These are phyloP conservation scores for Coniochaeta sp. DNA, from an alignment of 2,329 filamentous ascomycete species.

Conservation along the genomic window DNA sequence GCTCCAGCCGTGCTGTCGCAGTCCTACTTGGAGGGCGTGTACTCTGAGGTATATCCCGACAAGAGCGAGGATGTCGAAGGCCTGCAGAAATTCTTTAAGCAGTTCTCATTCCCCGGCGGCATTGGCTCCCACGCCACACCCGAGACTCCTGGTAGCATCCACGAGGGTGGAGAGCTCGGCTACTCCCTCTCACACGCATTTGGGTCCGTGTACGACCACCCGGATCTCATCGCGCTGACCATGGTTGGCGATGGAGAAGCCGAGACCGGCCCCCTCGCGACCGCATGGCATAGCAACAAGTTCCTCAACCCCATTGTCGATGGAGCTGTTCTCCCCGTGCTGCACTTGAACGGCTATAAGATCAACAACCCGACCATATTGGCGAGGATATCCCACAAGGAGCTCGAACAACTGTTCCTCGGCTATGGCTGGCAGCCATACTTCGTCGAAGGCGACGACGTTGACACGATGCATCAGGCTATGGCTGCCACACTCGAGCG, in stretches of 20 bases:
- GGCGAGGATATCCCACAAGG: conserved; percentile 65
- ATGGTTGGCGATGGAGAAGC: conserved; percentile 77
- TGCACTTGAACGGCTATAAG: conserved; percentile 80
- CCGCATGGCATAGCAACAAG: conserved; percentile 76
- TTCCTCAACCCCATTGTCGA: conserved; percentile 75
- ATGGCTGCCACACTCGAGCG: conserved; percentile 72
- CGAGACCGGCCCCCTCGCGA: conserved; percentile 74
- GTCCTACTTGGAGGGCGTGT: conserved; percentile 70
- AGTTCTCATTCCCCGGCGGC: conserved; percentile 75
- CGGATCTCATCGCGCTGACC: conserved; percentile 65
- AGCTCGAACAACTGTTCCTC: conserved; percentile 60
- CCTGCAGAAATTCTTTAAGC: conserved; percentile 71
- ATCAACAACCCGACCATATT: conserved; percentile 75
- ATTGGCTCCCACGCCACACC: conserved; percentile 73
- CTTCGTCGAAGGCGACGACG: conserved; percentile 70
- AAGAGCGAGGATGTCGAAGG: conserved; percentile 63
- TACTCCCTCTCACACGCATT: conserved; percentile 76
- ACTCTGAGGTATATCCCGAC: conserved; percentile 70
- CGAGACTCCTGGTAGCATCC: conserved; percentile 69
- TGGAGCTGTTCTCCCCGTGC: conserved; percentile 68
- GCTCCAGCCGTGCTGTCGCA: conserved; percentile 71
- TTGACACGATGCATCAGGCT: conserved; percentile 71
- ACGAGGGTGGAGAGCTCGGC: conserved; percentile 76
- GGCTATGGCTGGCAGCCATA: conserved; percentile 77
- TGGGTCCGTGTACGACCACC: conserved; percentile 68